A percentile compares a stretch with the other conserved stretches of the same genome.
Conservation (phyloP, 2,329 filamentous ascomycete genomes). For the Talaromyces funiculosus region DNA sequence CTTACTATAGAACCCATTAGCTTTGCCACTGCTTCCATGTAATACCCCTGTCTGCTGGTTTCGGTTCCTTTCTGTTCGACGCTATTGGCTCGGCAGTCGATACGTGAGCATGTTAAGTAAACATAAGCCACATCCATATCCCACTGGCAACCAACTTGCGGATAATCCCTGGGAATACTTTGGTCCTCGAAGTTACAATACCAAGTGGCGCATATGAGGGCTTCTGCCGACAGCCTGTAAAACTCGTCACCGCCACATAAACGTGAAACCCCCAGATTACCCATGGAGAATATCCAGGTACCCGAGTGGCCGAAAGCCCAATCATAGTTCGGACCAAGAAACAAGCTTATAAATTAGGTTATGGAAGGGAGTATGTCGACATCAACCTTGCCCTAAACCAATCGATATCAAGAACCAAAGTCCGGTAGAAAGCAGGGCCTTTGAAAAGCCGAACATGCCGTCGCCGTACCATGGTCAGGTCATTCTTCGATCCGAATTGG, state of each 20-base stretch:
- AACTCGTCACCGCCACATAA: neutral
- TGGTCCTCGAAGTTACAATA: neutral
- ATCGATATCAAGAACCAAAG: neutral
- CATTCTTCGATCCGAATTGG: neutral
- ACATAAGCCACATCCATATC: neutral
- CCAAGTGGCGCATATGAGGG: neutral
- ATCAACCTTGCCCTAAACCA: neutral
- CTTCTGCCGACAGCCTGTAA: neutral
- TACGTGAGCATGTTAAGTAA: neutral
- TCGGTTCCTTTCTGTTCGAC: neutral
- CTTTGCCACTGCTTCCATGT: neutral
- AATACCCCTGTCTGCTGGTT: too few species aligned
- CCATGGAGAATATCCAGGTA: neutral
- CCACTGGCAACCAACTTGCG: neutral
- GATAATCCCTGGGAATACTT: neutral
- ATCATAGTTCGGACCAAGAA: neutral
- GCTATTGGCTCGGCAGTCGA: neutral
- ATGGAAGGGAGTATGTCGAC: neutral
- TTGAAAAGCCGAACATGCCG: neutral
- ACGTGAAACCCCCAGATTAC: neutral
- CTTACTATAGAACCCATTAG: neutral
- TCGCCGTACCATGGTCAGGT: constrained; percentile 1
- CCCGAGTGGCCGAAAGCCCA: neutral
- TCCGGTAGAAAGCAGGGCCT: neutral
- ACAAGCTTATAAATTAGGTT: neutral